These are phyloP conservation scores for Gossypium australe DNA, from an alignment of 345 rosid genomes.

Conservation along the genomic window DNA sequence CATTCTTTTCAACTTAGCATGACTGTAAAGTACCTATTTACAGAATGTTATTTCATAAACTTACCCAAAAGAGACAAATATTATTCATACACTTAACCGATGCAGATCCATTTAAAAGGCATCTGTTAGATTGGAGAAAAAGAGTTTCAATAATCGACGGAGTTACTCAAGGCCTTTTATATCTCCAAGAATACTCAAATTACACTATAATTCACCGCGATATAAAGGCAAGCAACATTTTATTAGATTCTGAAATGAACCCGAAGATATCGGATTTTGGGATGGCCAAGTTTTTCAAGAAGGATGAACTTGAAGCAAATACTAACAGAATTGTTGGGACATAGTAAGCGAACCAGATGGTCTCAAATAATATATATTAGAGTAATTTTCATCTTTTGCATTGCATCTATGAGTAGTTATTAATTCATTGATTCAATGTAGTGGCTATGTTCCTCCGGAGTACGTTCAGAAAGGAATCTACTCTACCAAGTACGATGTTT, in stretches of 20 bases:
- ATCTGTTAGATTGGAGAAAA: not conserved
- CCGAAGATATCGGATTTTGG: not conserved
- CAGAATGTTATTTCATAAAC: too few relatives aligned
- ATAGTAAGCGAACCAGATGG: not conserved
- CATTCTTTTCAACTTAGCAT: too few relatives aligned
- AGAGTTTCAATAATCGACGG: not conserved
- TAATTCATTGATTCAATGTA: not conserved
- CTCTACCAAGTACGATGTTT: slow-evolving; percentile 44
- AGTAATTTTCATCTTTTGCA: not conserved
- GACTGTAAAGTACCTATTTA: too few relatives aligned
- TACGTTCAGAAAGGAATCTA: slow-evolving; percentile 40
- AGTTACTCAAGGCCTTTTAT: slow-evolving; percentile 26
- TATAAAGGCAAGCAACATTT: slow-evolving; percentile 12
- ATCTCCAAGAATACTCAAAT: slow-evolving; percentile 30
- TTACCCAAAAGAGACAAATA: too few relatives aligned
- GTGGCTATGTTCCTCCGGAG: slow-evolving; percentile 52
- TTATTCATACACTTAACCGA: not conserved
- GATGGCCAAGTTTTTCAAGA: slow-evolving; percentile 8
- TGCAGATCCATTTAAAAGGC: not conserved
- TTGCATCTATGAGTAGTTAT: not conserved
- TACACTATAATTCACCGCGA: slow-evolving; percentile 20
- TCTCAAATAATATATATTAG: not conserved
- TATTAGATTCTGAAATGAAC: slow-evolving; percentile 1
- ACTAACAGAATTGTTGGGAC: slow-evolving; percentile 12
- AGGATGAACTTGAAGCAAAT: slow-evolving; percentile 5